A percentile compares a stretch with the other conserved stretches of the same genome.
phyloP scores from a whole-genome alignment of 495 filamentous ascomycete species.

The Pyrenula massariospora region DNA sequence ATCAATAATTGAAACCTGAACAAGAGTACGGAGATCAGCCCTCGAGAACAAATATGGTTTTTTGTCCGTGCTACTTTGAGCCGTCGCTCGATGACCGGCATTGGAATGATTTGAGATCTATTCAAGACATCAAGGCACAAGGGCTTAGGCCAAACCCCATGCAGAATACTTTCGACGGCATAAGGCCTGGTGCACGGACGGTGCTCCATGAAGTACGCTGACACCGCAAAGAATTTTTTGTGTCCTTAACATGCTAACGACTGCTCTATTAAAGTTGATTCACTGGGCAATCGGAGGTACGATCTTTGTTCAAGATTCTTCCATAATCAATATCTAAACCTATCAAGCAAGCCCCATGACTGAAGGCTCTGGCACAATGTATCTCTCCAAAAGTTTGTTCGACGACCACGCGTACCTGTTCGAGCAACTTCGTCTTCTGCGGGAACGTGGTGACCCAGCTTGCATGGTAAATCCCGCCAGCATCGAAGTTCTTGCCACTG shows the following conservation, averaged over 20 bases:
- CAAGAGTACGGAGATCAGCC: neutral
- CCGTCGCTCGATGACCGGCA: neutral
- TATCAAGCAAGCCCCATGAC: neutral
- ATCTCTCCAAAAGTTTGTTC: neutral
- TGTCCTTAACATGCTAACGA: no score
- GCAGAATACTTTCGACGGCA: neutral
- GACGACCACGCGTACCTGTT: neutral
- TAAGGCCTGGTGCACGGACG: neutral
- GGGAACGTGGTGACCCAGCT: neutral
- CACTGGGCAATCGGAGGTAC: neutral
- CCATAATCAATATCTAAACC: neutral
- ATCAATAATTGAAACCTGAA: no score
- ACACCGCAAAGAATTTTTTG: no score
- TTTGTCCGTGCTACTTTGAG: neutral
- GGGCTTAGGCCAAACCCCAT: neutral
- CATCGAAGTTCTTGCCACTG: neutral
- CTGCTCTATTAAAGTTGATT: no score
- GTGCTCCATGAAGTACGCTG: neutral
- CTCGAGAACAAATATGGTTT: neutral
- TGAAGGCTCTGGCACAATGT: neutral
- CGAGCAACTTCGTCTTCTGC: neutral
- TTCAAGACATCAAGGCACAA: neutral
- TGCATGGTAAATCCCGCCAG: neutral
- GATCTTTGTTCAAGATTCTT: neutral
- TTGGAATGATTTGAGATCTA: neutral